These are phyloP conservation scores for Rhododendron simsii DNA, from an alignment of 148 eudicot species.

Conservation along the genomic window DNA sequence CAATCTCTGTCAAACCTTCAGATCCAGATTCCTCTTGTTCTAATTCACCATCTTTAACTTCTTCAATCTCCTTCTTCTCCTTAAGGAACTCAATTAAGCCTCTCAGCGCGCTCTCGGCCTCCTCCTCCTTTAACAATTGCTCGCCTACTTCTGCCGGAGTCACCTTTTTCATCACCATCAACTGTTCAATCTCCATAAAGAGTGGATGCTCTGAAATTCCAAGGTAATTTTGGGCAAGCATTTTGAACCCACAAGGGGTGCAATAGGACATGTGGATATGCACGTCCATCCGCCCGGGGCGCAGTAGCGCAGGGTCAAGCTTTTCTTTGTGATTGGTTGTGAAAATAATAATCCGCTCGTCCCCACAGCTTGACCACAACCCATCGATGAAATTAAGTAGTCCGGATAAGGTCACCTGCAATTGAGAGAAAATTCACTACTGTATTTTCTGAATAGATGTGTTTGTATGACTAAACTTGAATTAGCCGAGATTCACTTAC, in stretches of 20 bases:
- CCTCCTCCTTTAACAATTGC: constrained; percentile 39
- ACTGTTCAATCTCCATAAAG: constrained; percentile 19
- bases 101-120: constrained; percentile 26
- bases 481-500: not conserved
- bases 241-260: constrained; percentile 47
- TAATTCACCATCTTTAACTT: constrained; percentile 2
- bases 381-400: constrained; percentile 66
- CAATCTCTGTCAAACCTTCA: not conserved
- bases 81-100: constrained; percentile 32
- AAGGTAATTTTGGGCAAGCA: constrained; percentile 51
- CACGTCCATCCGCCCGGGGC: constrained; percentile 79
- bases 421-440: not conserved
- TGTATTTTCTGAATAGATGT: too few species aligned
- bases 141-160: constrained; percentile 53
- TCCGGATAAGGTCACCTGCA: constrained; percentile 60
- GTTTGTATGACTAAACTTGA: not conserved
- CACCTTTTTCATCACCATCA: constrained; percentile 21
- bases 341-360: constrained; percentile 65
- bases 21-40: not conserved
- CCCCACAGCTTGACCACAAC: constrained; percentile 81
- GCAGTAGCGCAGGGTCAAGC: constrained; percentile 60
- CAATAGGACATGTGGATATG: constrained; percentile 77
- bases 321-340: constrained; percentile 71
- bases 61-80: constrained; percentile 21
- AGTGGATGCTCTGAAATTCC: constrained; percentile 36